Conservation (phyloP, 1,139 yeast genomes). For the Chernovozyma aurita region DNA sequence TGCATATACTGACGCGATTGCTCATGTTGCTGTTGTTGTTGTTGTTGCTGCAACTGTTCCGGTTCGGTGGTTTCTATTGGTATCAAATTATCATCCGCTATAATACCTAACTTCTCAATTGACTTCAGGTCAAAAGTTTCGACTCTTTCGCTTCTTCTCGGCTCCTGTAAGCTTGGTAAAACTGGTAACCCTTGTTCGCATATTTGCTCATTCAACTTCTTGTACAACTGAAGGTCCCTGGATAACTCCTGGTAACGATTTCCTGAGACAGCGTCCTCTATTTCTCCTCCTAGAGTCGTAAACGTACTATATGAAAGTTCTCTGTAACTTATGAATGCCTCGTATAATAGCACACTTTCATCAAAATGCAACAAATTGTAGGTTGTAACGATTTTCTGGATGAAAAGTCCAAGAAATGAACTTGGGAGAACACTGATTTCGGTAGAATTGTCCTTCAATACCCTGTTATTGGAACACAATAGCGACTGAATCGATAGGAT, state of each 20-base stretch:
- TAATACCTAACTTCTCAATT: too few species aligned
- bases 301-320: constrained; percentile 1
- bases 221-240: constrained; percentile 1
- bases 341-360: constrained; percentile 50
- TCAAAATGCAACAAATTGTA: constrained; percentile 56
- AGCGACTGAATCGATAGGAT: constrained; percentile 3
- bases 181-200: constrained; percentile 9
- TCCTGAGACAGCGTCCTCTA: not conserved
- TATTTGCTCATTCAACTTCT: not conserved
- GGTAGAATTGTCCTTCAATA: not conserved
- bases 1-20: not conserved
- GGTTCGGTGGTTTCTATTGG: not conserved
- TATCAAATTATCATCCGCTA: not conserved
- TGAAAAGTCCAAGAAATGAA: constrained; percentile 35
- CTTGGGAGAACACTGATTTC: constrained; percentile 14
- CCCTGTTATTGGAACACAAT: not conserved
- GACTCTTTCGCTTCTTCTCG: not conserved
- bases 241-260: not conserved
- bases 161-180: not conserved
- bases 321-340: constrained; percentile 44
- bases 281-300: constrained; percentile 1
- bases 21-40: not conserved
- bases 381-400: constrained; percentile 39
- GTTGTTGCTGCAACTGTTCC: not conserved
- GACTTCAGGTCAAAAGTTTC: too few species aligned